Evolutionary conservation across 345 rosid species (phyloP), one percentile per base, ranked within the genome.

Genomic region (Dimocarpus longan): DNA sequence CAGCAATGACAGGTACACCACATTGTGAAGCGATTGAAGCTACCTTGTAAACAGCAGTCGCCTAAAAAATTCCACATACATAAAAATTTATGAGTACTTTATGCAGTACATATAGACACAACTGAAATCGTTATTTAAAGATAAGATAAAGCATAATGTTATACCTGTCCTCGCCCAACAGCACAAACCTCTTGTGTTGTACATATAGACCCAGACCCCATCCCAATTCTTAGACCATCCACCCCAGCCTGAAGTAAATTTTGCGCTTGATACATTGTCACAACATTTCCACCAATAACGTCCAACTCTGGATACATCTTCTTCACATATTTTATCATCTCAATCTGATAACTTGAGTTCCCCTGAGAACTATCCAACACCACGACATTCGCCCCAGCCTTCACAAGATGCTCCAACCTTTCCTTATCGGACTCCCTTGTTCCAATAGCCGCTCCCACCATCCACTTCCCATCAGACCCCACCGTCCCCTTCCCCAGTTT

Each of bases 171-270:
- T 79, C 98, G 85, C 2, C 98, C 98, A 83, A 93, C 98, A 0
- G 98, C 98, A 43, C 98, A 93, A 80, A 95, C 98, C 85, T 95
- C 98, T 80, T 95, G 98, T 1, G 98, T 95, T 70, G 98, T 95
- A 76, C 98, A 95, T 43, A 95, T 95, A 52, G 98, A 93, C 37
- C 98, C 98, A 78, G 98, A 93, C 6, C 98, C 98, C 98, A 93
- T 95, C 68, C 98, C 97, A 10, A 95, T 92, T 85, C 98, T 85
- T 67, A 95, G 76, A 24, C 93, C 98, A 86, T 93, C 98, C 22
- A 88, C 96, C 26, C 97, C 97, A 0, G 93, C 91, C 60, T 89
- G 86, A 59, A 93, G 93, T 91, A 95, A 82, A 84, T 93, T 95
- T 66, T 92, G 93, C 1, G 98, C 95, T 80, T 95, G 98, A 74